phyloP scores from a whole-genome alignment of 352 stramenopile species.

The Aphanomyces cochlioides region DNA sequence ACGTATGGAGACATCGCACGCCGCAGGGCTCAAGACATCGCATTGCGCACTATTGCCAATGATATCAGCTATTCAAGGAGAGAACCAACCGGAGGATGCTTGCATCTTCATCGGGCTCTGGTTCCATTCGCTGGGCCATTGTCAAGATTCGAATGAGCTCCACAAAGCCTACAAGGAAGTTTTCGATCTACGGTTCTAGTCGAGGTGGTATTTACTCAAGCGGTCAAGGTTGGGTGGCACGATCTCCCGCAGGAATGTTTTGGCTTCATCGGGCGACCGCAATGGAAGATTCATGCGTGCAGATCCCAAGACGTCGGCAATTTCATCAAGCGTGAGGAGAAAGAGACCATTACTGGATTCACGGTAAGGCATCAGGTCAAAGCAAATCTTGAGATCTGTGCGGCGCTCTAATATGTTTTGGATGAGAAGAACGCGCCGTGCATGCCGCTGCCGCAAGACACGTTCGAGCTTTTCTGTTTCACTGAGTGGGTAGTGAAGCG shows the following conservation, averaged over 20 bases:
- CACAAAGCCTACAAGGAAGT: conserved; percentile 62
- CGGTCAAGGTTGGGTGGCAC: conserved; percentile 32
- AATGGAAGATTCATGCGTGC: conserved; percentile 64
- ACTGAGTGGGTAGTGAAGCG: neutral
- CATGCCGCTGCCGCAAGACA: conserved; percentile 34
- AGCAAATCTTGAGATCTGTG: conserved; percentile 62
- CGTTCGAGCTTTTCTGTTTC: conserved; percentile 26
- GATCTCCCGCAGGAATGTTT: conserved; percentile 52
- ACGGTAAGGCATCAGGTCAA: conserved; percentile 53
- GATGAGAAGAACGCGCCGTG: conserved; percentile 52
- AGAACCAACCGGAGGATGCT: neutral
- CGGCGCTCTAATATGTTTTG: conserved; percentile 69
- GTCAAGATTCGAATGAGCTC: conserved; percentile 51
- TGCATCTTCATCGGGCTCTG: neutral
- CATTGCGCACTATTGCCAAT: neutral
- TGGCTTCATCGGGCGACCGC: conserved; percentile 31
- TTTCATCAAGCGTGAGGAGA: conserved; percentile 52
- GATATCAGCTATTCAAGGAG: neutral
- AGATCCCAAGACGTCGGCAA: conserved; percentile 61
- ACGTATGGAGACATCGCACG: conserved; percentile 36
- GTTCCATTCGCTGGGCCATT: conserved; percentile 45
- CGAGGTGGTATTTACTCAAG: conserved; percentile 18
- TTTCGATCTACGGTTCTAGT: neutral
- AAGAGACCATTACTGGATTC: conserved; percentile 46
- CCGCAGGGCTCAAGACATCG: conserved; percentile 11